Base-by-base conservation (phyloP, 768 basidiomycete species). In the Mycena belliarum region DNA sequence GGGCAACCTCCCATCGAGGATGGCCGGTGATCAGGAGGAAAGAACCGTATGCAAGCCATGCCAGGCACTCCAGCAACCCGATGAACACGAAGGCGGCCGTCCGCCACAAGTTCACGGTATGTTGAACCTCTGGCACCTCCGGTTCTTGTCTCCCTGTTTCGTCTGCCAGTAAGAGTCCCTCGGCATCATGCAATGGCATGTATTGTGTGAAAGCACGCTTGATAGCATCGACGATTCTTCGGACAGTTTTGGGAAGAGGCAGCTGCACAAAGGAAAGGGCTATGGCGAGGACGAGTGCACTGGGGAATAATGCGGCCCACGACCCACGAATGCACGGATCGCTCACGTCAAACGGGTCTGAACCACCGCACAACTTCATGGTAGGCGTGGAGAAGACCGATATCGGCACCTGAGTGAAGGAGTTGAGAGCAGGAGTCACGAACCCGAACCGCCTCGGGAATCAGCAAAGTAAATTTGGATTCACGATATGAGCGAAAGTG, bases 1-100 rank as follows among this genome's bases (percentile, higher is more conserved):
- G 73, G 2, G 78, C 56, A 18, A 71, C 76, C 15, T 52, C 61
- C 74, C 78, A 79, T 26, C 63, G 62, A 21, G 65, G 51, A 0
- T 66, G 55, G 21, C 78, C 69, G 37, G 71, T 71, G n/a, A 80
- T 75, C 16, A 85, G 61, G 16, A 65, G 65, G 67, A 82, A 91
- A 7, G 82, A 81, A n/a, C 82, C 85, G 4, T 76, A 65, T n/a
- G 76, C 78, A 2, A 87, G 68, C 87, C 89, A 89, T 10, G 71
- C 65, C 6, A 91, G 71, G 0, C 82, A 73, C 63, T 88, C 79
- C 7, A 79, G 32, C 37, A 89, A 77, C 1, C 87, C 83, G 4
- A 86, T 60, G 57, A 79, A 77, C 2, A 79, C 76, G 49, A 90
- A 79, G 18, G 82, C 63, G 40, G 85, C 58, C 3, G 84, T 83